Evolutionary conservation across 768 basidiomycete species (phyloP), one percentile per base, ranked within the genome.

Genomic region (Hemileccinum impolitum): DNA sequence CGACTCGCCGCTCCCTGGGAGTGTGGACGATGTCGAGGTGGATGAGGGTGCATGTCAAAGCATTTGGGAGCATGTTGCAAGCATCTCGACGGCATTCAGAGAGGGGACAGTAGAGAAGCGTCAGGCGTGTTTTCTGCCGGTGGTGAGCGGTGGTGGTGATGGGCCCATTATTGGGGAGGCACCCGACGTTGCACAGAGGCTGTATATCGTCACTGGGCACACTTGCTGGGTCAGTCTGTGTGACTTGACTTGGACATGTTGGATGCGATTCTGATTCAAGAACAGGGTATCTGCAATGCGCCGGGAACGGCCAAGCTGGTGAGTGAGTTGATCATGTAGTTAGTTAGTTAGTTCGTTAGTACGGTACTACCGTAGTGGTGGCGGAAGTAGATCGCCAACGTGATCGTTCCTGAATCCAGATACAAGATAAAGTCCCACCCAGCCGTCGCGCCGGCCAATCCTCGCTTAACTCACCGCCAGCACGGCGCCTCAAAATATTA

Each of bases 101-200:
- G 74, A 75, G 18, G 84, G 81, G 2, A 72, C 55, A 0, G 70
- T 87, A 1, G 77, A 79, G 36, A 70, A 61, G 31, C 70, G 73
- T 34, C 83, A 85, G 67, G 90, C 90, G 6, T 95, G 92, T 62
- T 94, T 81, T 65, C 66, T 94, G 48, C 91, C 93, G 0, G 72
- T 77, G 6, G 80, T 84, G 21, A 73, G 68, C 42, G 61, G 54
- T 1, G 75, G 76, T 0, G 85, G 26, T 30, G 82, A 77, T 55
- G 85, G 88, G 0, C 62, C n/a, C n/a, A n/a, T n/a, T n/a, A n/a
- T n/a, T n/a, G n/a, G n/a, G n/a, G n/a, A n/a, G n/a, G n/a, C n/a
- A n/a, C n/a, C n/a, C n/a, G n/a, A n/a, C n/a, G n/a, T n/a, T n/a
- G n/a, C n/a, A n/a, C n/a, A n/a, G n/a, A n/a, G n/a, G n/a, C n/a